Conservation (phyloP, 768 basidiomycete genomes). For the Ramaria rubella region DNA sequence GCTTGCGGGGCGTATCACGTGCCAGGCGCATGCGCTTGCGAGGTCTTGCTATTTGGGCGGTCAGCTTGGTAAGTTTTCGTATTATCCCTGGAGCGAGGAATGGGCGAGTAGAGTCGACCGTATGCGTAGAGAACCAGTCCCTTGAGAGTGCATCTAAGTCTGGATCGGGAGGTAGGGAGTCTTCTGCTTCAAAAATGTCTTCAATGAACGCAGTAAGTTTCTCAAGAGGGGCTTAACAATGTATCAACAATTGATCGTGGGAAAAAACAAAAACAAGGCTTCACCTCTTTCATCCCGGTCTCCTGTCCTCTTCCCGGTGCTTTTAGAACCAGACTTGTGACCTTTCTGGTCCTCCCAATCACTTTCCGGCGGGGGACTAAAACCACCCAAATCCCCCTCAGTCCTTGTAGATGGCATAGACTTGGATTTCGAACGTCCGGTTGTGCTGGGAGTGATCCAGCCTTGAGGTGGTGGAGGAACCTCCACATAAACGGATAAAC, state of each 20-base stretch:
- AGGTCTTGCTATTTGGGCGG: slow-evolving; percentile 60
- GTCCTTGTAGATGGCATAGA: slow-evolving; percentile 20
- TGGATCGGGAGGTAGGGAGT: slow-evolving; percentile 52
- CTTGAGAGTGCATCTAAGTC: slow-evolving; percentile 44
- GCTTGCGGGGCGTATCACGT: slow-evolving; percentile 36
- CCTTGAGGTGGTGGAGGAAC: slow-evolving; percentile 24
- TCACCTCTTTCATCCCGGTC: slow-evolving; percentile 73
- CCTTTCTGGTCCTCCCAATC: slow-evolving; percentile 29
- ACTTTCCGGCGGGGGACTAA: slow-evolving; percentile 35
- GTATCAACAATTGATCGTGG: slow-evolving; percentile 5
- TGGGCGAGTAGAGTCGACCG: slow-evolving; percentile 51
- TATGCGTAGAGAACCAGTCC: slow-evolving; percentile 55
- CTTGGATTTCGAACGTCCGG: neutral
- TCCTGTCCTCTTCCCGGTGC: slow-evolving; percentile 40
- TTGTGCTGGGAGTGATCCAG: slow-evolving; percentile 20
- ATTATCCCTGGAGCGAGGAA: slow-evolving; percentile 52
- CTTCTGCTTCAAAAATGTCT: slow-evolving; percentile 81
- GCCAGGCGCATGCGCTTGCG: slow-evolving; percentile 57
- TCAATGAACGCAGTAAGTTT: slow-evolving; percentile 72
- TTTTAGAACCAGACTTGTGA: slow-evolving; percentile 42
- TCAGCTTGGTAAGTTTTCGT: slow-evolving; percentile 62
- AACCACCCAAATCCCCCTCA: slow-evolving; percentile 43
- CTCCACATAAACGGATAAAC: slow-evolving; percentile 29
- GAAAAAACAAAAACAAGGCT: slow-evolving; percentile 13
- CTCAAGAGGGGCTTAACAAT: slow-evolving; percentile 52